Evolutionary conservation across 176 grass and related monocot species (phyloP).

Genomic region (Hordeum marinum): DNA sequence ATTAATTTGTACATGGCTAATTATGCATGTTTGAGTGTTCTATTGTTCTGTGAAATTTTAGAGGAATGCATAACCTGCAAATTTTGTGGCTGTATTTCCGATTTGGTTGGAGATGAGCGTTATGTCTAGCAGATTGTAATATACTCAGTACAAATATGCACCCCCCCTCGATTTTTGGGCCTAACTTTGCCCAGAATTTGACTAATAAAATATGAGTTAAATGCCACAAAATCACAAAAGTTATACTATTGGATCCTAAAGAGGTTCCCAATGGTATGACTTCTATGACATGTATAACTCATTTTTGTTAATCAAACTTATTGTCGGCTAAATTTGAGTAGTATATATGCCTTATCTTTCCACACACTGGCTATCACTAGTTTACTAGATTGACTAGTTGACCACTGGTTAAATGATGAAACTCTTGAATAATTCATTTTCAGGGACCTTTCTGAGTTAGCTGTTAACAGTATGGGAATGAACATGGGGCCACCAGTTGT

Average conservation of each 20-base stretch:
- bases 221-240: background rate
- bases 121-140: background rate
- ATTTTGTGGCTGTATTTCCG: conserved; percentile 15
- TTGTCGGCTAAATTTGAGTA: background rate
- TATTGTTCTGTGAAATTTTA: conserved; percentile 11
- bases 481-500: conserved; percentile 68
- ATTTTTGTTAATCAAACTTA: background rate
- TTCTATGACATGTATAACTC: background rate
- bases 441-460: conserved; percentile 90
- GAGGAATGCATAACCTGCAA: background rate
- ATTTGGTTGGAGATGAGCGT: background rate
- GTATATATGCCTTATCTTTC: background rate
- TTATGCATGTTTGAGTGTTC: background rate
- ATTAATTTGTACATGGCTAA: conserved; percentile 1
- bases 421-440: conserved; percentile 30
- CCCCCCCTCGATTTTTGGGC: background rate
- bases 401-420: conserved; percentile 14
- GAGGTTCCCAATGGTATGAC: background rate
- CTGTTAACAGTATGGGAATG: conserved; percentile 68
- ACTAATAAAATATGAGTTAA: background rate
- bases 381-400: background rate
- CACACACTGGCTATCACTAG: background rate
- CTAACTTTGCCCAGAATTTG: background rate
- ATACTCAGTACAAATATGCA: background rate
- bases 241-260: background rate